Conservation (phyloP, 331 rosid genomes). For the Pyracantha coccinea region DNA sequence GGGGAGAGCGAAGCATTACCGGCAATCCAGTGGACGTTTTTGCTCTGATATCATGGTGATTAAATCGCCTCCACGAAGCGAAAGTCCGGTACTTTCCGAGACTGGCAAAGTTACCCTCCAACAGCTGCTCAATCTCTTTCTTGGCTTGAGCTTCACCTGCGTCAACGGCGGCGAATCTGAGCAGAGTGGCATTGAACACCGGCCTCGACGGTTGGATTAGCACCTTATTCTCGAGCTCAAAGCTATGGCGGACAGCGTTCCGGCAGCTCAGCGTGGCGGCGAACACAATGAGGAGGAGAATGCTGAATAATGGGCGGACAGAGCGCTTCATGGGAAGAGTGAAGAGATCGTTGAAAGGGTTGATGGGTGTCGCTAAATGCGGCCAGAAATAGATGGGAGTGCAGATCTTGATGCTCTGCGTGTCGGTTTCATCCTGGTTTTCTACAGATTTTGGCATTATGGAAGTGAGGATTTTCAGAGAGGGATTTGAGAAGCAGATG, state of each 20-base stretch:
- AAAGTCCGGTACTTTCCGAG: conserved; percentile 60
- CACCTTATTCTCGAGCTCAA: conserved; percentile 34
- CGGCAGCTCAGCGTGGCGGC: conserved; percentile 56
- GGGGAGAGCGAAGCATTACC: conserved; percentile 51
- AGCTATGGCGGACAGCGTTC: conserved; percentile 34
- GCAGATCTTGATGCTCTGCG: conserved; percentile 34
- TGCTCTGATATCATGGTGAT: conserved; percentile 34
- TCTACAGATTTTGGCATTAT: conserved; percentile 40
- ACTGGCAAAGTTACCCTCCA: conserved; percentile 52
- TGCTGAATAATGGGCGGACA: conserved; percentile 56
- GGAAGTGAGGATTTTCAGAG: background rate
- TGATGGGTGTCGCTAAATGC: conserved; percentile 29
- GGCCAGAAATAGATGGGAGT: conserved; percentile 26
- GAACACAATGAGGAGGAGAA: conserved; percentile 50
- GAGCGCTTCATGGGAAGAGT: conserved; percentile 59
- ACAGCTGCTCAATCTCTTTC: conserved; percentile 57
- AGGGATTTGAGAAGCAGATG: background rate
- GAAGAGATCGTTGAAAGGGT: conserved; percentile 19
- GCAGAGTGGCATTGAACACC: conserved; percentile 57
- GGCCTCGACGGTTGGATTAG: conserved; percentile 18
- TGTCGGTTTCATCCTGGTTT: conserved; percentile 43
- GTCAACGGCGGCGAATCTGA: conserved; percentile 52
- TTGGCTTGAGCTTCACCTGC: conserved; percentile 49
- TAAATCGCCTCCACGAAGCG: conserved; percentile 66
- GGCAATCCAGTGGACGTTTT: conserved; percentile 36